phyloP scores from a whole-genome alignment of 2,329 filamentous ascomycete species.

The Trematosphaeria pertusa region DNA sequence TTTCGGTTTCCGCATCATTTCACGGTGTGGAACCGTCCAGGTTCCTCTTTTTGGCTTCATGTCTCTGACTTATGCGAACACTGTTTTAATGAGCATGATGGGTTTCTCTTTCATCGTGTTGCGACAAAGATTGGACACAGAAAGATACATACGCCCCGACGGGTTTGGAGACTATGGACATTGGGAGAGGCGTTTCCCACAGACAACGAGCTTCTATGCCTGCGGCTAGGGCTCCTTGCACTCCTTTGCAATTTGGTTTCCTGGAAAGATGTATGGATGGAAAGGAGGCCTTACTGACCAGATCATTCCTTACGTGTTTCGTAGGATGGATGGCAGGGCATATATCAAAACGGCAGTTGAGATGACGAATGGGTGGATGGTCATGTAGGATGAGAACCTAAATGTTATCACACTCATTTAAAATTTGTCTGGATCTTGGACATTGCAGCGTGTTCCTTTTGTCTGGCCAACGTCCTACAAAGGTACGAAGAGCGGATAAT shows the following conservation, averaged over 20 bases:
- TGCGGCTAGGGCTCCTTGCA: slow-evolving; percentile 46
- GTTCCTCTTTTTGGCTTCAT: slow-evolving; percentile 37
- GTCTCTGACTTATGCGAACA: slow-evolving; percentile 35
- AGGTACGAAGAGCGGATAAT: too few relatives aligned
- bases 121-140: slow-evolving; percentile 20
- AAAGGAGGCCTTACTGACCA: slow-evolving; percentile 8
- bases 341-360: not conserved
- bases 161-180: slow-evolving; percentile 18
- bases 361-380: slow-evolving; percentile 19
- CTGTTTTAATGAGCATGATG: slow-evolving; percentile 45
- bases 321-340: slow-evolving; percentile 11
- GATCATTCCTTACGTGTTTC: slow-evolving; percentile 7
- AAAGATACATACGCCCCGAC: slow-evolving; percentile 20
- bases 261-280: slow-evolving; percentile 10
- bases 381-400: slow-evolving; percentile 45
- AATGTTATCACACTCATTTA: slow-evolving; percentile 47
- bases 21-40: slow-evolving; percentile 18
- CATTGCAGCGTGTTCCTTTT: not conserved
- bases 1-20: slow-evolving; percentile 18
- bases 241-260: slow-evolving; percentile 37
- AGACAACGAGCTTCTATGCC: slow-evolving; percentile 42
- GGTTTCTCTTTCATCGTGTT: slow-evolving; percentile 25
- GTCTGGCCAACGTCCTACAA: not conserved
- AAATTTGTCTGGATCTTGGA: too few relatives aligned
- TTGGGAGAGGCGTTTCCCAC: slow-evolving; percentile 19